Percentiles rank a stretch among this genome's conserved stretches.
Evolutionary conservation across 306 rosid species (phyloP).

Genomic region (Vachellia collinsii): DNA sequence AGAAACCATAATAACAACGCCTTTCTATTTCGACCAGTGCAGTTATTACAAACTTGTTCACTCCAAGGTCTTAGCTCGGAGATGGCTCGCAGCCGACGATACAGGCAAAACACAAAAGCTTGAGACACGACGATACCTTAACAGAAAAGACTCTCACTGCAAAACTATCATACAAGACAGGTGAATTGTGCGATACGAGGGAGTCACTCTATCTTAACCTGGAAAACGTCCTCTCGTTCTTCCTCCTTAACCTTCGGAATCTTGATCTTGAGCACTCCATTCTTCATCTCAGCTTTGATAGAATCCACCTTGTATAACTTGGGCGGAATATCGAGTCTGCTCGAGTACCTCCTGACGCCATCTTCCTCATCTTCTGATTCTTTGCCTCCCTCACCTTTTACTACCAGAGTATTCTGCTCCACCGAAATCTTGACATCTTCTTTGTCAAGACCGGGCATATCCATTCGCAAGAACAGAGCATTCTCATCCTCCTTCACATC

Average conservation of each 20-base stretch:
- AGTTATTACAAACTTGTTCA: background rate
- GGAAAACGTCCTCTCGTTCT: slow-evolving; percentile 54
- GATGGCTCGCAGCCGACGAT: background rate
- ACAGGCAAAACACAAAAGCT: background rate
- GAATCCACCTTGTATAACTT: slow-evolving; percentile 55
- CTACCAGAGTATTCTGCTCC: slow-evolving; percentile 66
- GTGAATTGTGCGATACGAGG: background rate
- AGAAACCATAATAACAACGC: background rate
- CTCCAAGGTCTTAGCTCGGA: background rate
- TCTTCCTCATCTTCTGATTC: slow-evolving; percentile 46
- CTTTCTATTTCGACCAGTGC: background rate
- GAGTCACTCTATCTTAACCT: slow-evolving; percentile 42
- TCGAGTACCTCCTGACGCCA: slow-evolving; percentile 47
- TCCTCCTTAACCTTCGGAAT: slow-evolving; percentile 69
- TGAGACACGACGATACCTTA: background rate
- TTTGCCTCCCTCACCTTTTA: slow-evolving; percentile 60
- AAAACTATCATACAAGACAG: background rate
- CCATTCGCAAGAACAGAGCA: slow-evolving; percentile 59
- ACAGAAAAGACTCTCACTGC: background rate
- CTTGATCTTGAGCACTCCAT: slow-evolving; percentile 68
- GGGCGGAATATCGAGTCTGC: slow-evolving; percentile 65
- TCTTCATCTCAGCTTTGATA: slow-evolving; percentile 83
- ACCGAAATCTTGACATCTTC: slow-evolving; percentile 70
- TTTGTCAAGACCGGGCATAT: slow-evolving; percentile 76
- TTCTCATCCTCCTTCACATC: slow-evolving; percentile 66